Evolutionary conservation across 345 rosid species (phyloP).

Genomic region (Populus tremula): DNA sequence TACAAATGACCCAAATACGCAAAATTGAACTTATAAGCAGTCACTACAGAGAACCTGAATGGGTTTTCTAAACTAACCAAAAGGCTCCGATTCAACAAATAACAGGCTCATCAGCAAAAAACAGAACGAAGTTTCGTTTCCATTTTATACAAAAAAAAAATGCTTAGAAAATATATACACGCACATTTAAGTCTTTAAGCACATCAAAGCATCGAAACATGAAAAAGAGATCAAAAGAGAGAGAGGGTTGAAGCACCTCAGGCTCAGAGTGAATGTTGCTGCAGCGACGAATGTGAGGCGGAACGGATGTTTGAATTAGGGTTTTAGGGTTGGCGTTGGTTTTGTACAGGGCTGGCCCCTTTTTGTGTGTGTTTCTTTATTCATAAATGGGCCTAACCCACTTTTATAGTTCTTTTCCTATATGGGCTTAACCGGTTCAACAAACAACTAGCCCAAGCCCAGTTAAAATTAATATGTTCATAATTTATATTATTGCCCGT

Average conservation of each 20-base stretch:
- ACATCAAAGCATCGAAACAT: background rate
- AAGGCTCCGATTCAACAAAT: background rate
- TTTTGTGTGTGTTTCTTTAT: background rate
- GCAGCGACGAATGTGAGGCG: background rate
- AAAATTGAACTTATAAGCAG: background rate
- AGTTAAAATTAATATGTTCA: too few species aligned
- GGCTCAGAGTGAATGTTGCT: background rate
- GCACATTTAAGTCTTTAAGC: background rate
- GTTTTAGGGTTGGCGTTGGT: background rate
- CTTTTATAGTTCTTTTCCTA: background rate
- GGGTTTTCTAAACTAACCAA: background rate
- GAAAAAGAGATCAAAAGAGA: background rate
- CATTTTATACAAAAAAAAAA: background rate
- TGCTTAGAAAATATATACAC: background rate
- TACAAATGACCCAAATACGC: background rate
- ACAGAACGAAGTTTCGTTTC: background rate
- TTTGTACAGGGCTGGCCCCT: background rate
- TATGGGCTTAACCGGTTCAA: background rate
- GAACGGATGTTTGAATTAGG: background rate
- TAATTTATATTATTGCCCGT: too few species aligned
- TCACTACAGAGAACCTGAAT: background rate
- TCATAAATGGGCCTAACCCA: background rate
- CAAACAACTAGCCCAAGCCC: too few species aligned
- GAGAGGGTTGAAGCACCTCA: background rate
- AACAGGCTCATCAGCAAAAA: background rate